Percentiles rank a stretch among this genome's conserved stretches.
Conservation (phyloP, 2,329 filamentous ascomycete genomes). For the Aspergillus udagawae region DNA sequence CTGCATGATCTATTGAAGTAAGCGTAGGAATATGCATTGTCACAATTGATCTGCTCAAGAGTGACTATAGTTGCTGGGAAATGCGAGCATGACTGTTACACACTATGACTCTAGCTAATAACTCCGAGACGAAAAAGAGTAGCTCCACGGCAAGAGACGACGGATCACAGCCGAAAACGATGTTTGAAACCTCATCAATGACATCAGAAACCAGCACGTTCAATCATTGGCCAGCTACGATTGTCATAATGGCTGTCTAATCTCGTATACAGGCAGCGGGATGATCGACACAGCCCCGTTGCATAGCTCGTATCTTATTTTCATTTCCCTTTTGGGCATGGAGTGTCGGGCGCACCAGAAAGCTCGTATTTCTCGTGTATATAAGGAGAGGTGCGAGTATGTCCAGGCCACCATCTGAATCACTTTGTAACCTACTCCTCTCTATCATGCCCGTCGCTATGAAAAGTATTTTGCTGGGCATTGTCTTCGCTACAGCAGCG, state of each 20-base stretch:
- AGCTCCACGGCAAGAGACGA: neutral
- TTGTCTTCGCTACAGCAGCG: neutral
- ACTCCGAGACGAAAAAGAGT: no score
- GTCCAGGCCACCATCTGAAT: neutral
- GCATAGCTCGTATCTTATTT: neutral
- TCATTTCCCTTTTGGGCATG: neutral
- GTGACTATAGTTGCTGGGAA: no score
- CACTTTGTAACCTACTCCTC: neutral
- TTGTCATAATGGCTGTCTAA: no score
- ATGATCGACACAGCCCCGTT: neutral
- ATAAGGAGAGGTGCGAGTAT: neutral
- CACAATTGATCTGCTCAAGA: no score
- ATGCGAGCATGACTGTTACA: no score
- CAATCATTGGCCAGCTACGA: no score
- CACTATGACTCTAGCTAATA: no score
- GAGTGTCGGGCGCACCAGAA: no score
- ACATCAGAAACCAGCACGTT: neutral
- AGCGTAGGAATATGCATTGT: no score
- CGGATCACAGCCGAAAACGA: neutral
- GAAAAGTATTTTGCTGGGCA: neutral
- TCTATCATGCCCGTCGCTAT: neutral
- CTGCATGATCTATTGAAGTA: no score
- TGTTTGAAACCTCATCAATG: neutral
- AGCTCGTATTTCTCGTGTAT: neutral
- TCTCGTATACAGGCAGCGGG: neutral